Conservation (phyloP, 331 rosid genomes). For the Rhamnella rubrinervis region DNA sequence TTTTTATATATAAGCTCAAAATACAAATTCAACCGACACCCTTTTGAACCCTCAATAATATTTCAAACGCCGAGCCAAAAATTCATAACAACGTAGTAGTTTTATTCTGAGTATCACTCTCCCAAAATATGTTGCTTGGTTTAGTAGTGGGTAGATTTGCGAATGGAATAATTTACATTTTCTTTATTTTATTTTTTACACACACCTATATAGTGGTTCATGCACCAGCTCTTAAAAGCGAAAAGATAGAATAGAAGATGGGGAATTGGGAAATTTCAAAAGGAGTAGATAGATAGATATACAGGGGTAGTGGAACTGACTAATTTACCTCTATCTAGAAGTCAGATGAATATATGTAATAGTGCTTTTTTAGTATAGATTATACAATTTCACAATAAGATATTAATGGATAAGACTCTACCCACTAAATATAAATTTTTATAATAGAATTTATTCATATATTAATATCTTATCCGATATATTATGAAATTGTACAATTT, state of each 20-base stretch:
- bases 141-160: too few species aligned
- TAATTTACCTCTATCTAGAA: conserved; percentile 12
- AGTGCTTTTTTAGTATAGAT: too few species aligned
- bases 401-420: too few species aligned
- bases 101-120: neutral
- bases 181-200: too few species aligned
- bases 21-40: neutral
- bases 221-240: neutral
- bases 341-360: neutral
- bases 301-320: conserved; percentile 26
- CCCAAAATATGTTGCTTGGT: neutral
- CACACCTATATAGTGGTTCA: too few species aligned
- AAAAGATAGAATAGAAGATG: neutral
- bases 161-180: too few species aligned
- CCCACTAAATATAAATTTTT: too few species aligned
- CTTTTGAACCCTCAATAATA: neutral
- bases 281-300: neutral
- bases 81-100: neutral
- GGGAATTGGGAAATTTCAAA: neutral
- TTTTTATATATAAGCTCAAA: too few species aligned
- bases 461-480: too few species aligned
- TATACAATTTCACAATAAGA: too few species aligned
- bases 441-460: too few species aligned
- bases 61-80: neutral
- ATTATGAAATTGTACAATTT: too few species aligned